Evolutionary conservation across 306 rosid genomes (phyloP), one percentile per base, ranked within the genome.

Genomic region (Prunus campanulata): DNA sequence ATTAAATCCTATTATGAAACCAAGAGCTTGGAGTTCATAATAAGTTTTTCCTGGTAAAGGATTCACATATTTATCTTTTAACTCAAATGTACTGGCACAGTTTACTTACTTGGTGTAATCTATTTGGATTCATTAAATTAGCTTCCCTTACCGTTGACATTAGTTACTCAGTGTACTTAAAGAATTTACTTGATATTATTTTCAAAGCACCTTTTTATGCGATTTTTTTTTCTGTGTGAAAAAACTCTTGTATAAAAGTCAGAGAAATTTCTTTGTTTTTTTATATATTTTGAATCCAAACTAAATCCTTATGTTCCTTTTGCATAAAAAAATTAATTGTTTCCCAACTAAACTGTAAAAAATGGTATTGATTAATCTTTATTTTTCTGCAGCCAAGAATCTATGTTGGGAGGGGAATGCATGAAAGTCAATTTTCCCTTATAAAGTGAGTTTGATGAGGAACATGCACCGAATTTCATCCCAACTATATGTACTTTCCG

Each of bases 341-440:
- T 71, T 7, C 10, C 56, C 9, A 4, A 42, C 22, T 59, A 25
- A 66, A 39, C 77, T 66, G 47, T 27, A 62, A 29, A 39, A 57
- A 52, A 49, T 70, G 54, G 46, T 59, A 68, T 83, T 67, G 76
- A 66, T 69, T 61, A 39, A 77, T 68, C 64, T 82, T 68, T 35
- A 63, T 72, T 48, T 35, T 51, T 72, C 42, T 84, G 89, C 92
- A 95, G 99, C 99, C 97, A 74, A 89, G 99, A 85, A 79, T 86
- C 82, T 95, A 95, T 68, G 70, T 95, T 27, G 99, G 99, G 65
- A 91, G 99, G 79, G 99, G 99, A 75, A 95, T 92, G 99, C 99
- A 95, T 66, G 99, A 95, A 85, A 95, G 97, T 80, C 97, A 88
- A 78, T 90, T 95, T 82, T 55, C 97, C 80, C 96, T 92, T 66